A percentile compares a stretch with the other conserved stretches of the same genome.
phyloP scores from a whole-genome alignment of 305 asterid species.

The Fraxinus ornus region DNA sequence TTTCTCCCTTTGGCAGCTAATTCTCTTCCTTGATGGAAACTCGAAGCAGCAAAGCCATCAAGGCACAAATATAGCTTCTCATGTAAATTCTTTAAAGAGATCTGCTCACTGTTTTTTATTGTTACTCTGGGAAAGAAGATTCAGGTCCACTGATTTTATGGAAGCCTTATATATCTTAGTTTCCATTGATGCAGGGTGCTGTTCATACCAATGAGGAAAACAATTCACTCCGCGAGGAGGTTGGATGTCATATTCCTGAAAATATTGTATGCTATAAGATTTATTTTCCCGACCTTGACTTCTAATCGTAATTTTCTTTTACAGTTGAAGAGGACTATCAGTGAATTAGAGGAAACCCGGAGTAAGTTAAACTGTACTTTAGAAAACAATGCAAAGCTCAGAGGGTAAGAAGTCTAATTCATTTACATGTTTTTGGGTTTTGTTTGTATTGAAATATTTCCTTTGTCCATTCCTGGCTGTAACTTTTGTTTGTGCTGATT shows the following conservation, averaged over 20 bases:
- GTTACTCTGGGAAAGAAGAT: background rate
- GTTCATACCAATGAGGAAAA: conserved; percentile 34
- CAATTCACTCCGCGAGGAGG: conserved; percentile 58
- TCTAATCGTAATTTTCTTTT: conserved; percentile 25
- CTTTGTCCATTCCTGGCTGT: background rate
- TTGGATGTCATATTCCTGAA: conserved; percentile 28
- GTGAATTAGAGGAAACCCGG: conserved; percentile 72
- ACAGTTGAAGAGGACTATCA: conserved; percentile 63
- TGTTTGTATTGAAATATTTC: conserved; percentile 9
- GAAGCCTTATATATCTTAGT: conserved; percentile 18
- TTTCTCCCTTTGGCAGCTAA: conserved; percentile 47
- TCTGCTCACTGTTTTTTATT: conserved; percentile 9
- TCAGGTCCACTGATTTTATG: conserved; percentile 16
- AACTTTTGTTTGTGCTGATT: conserved; percentile 17
- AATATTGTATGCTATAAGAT: conserved; percentile 7
- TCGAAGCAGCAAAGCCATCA: conserved; percentile 47
- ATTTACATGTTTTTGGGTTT: conserved; percentile 23
- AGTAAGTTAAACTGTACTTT: conserved; percentile 53
- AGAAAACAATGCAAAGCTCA: conserved; percentile 72
- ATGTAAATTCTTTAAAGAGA: conserved; percentile 31
- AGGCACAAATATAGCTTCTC: conserved; percentile 35
- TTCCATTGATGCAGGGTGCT: conserved; percentile 44
- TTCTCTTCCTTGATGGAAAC: conserved; percentile 53
- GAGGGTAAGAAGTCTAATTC: conserved; percentile 40
- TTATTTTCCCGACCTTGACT: conserved; percentile 16